phyloP scores from a whole-genome alignment of 305 asterid species.

The Striga hermonthica region DNA sequence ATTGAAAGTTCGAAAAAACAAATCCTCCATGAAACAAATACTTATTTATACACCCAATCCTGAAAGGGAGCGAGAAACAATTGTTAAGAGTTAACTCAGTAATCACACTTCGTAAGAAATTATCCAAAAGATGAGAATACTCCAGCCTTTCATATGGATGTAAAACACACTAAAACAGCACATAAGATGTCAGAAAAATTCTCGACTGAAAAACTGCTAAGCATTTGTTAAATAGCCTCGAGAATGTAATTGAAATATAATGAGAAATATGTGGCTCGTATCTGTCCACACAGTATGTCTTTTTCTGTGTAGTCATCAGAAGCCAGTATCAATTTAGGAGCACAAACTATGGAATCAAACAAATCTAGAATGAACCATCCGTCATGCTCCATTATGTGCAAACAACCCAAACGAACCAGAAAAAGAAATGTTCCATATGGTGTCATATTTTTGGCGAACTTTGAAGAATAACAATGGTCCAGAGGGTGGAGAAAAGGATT shows the following conservation, averaged over 20 bases:
- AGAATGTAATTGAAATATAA: slow-evolving; percentile 21
- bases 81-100: slow-evolving; percentile 5
- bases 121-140: no score
- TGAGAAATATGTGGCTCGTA: slow-evolving; percentile 71
- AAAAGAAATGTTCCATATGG: slow-evolving; percentile 1
- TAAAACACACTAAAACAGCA: neutral
- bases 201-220: slow-evolving; percentile 13
- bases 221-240: neutral
- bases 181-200: slow-evolving; percentile 17
- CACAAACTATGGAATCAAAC: slow-evolving; percentile 59
- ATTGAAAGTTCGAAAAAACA: slow-evolving; percentile 8
- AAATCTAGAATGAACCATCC: slow-evolving; percentile 64
- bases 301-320: slow-evolving; percentile 92
- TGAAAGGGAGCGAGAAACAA: neutral
- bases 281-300: slow-evolving; percentile 94
- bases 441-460: slow-evolving; percentile 12
- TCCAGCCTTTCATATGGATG: no score
- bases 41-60: neutral
- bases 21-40: slow-evolving; percentile 4
- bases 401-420: slow-evolving; percentile 23
- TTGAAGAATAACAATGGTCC: slow-evolving; percentile 1
- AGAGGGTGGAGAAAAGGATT: slow-evolving; percentile 8
- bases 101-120: slow-evolving; percentile 8
- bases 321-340: slow-evolving; percentile 83
- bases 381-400: slow-evolving; percentile 48